phyloP scores from a whole-genome alignment of 2,329 filamentous ascomycete species.

The Hypoxylon sp. region DNA sequence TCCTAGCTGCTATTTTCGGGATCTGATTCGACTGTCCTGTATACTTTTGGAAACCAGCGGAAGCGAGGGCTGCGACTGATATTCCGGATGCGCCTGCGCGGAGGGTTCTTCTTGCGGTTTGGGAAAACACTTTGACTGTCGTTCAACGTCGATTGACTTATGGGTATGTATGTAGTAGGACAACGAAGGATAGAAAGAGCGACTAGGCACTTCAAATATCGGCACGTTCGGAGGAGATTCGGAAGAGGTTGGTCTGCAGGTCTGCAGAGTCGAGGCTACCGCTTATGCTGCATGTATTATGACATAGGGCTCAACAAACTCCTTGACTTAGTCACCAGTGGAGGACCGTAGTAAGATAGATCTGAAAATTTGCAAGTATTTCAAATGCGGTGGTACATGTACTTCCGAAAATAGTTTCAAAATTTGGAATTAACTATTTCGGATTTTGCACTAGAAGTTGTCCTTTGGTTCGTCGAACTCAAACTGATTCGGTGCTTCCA shows the following conservation, averaged over 20 bases:
- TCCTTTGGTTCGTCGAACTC: slow-evolving; percentile 13
- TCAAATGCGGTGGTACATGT: slow-evolving; percentile 44
- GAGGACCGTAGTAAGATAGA: slow-evolving; percentile 36
- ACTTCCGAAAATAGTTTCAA: slow-evolving; percentile 41
- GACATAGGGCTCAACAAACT: slow-evolving; percentile 23
- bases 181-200: slow-evolving; percentile 5
- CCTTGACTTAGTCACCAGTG: slow-evolving; percentile 17
- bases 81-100: slow-evolving; percentile 81
- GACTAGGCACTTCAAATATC: slow-evolving; percentile 29
- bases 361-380: slow-evolving; percentile 27
- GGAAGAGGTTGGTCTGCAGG: slow-evolving; percentile 30
- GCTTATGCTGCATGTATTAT: slow-evolving; percentile 13
- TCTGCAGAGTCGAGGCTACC: slow-evolving; percentile 19
- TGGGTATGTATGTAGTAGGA: slow-evolving; percentile 12
- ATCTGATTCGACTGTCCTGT: slow-evolving; percentile 54
- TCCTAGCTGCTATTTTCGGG: slow-evolving; percentile 64
- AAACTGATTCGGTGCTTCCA: slow-evolving; percentile 16
- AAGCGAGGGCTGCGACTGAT: slow-evolving; percentile 78
- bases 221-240: slow-evolving; percentile 32
- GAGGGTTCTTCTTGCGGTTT: slow-evolving; percentile 81
- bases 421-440: slow-evolving; percentile 42
- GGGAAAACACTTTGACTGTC: slow-evolving; percentile 93
- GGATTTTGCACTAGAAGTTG: slow-evolving; percentile 5
- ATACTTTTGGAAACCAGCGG: slow-evolving; percentile 72
- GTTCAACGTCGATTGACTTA: slow-evolving; percentile 14